phyloP scores from a whole-genome alignment of 164 flowering plant species.

The Nelumbo lutea region DNA sequence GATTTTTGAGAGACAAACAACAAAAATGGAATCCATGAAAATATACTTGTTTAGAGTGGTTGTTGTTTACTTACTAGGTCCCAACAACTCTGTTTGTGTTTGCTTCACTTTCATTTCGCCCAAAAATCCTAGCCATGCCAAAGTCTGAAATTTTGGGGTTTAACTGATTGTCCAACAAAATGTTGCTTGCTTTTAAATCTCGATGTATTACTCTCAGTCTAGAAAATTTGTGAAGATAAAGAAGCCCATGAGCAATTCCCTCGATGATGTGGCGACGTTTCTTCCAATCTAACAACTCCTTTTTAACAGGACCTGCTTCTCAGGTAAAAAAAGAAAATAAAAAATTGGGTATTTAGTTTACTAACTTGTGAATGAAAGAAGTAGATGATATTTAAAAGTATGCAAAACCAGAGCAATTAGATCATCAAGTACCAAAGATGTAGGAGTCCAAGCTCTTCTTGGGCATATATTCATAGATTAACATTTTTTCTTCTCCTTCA shows the following conservation, averaged over 20 bases:
- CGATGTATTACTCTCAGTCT: not conserved
- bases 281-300: constrained; percentile 20
- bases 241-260: constrained; percentile 33
- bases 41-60: not conserved
- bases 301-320: constrained; percentile 7
- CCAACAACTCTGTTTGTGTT: constrained; percentile 32
- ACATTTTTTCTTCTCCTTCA: constrained; percentile 17
- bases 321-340: not conserved
- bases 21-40: not conserved
- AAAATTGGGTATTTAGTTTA: not conserved
- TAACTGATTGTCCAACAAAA: constrained; percentile 11
- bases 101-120: constrained; percentile 19
- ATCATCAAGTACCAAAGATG: constrained; percentile 15
- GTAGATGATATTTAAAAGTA: not conserved
- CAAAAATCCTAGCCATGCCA: constrained; percentile 30
- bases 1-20: constrained; percentile 32
- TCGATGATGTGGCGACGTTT: constrained; percentile 23
- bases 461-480: too few species aligned
- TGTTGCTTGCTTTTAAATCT: too few species aligned
- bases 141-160: constrained; percentile 13
- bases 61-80: constrained; percentile 24
- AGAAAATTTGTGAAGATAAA: constrained; percentile 36
- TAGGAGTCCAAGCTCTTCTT: constrained; percentile 8
- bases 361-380: not conserved
- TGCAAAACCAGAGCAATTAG: not conserved